Base-by-base conservation (phyloP, 2,329 filamentous ascomycete species). In the Fusarium musae region DNA sequence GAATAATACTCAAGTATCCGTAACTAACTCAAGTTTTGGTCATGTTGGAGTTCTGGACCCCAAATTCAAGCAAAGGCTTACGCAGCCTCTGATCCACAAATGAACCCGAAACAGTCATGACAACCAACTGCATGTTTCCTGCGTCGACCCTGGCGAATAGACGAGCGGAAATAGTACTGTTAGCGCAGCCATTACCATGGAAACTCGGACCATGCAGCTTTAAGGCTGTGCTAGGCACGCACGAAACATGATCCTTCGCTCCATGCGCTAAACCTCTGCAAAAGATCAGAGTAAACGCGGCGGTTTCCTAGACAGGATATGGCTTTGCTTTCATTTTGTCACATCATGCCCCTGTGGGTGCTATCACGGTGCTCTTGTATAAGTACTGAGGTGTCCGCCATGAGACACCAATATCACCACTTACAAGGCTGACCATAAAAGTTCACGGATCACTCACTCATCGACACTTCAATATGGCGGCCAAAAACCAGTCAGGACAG, bases 11-110 rank as follows among this genome's bases (percentile, higher is more conserved):
- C n/a, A 26, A 26, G 26, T 23, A 23, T 23, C 23, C 23, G 23
- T 26, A 26, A 26, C 26, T 26, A n/a, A 28, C 17, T 21, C 16
- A 50, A 43, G n/a, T 32, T 34, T 43, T 53, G 44, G 19, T 46
- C 49, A 36, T 34, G 50, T 40, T 50, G n/a, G 30, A 40, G 52
- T 42, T 58, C 40, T 72, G 52, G 42, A 32, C 40, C 28, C 59
- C 46, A 57, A 69, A 57, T 44, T 43, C 37, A 47, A 57, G 52
- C 30, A 68, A 54, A 70, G 52, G 63, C 70, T 73, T 74, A 74
- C 70, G 70, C 61, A 73, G 49, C 63, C 64, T 69, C 28, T 59
- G 61, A 53, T 68, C 67, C 70, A 74, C 63, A 59, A 67, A 56
- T 52, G 36, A 52, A 46, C 56, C 54, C 53, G 61, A 64, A 73